Conservation (phyloP, 176 grass and related monocot species). For the Oryza meridionalis region DNA sequence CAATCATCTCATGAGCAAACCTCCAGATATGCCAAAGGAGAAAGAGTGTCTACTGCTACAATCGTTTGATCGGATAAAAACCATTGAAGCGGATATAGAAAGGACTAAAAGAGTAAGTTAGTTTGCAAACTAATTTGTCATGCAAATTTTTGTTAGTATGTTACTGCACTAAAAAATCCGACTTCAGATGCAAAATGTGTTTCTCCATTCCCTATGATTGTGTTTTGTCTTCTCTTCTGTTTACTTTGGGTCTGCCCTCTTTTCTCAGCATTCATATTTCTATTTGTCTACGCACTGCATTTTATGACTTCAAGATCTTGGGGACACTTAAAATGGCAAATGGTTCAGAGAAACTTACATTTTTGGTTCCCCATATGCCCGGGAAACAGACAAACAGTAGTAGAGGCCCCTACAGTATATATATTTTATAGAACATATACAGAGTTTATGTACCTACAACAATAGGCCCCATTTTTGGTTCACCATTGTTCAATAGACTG, state of each 20-base stretch:
- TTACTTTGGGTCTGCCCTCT: background rate
- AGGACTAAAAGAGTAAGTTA: conserved; percentile 56
- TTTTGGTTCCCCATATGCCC: background rate
- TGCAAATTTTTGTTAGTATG: conserved; percentile 7
- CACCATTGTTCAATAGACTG: background rate
- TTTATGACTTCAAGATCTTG: background rate
- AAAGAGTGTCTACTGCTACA: conserved; percentile 65
- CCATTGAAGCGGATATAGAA: conserved; percentile 67
- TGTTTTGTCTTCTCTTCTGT: background rate
- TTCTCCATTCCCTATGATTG: background rate
- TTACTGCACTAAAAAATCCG: background rate
- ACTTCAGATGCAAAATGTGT: background rate
- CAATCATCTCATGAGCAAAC: conserved; percentile 66
- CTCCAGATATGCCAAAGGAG: conserved; percentile 65
- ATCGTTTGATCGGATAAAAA: conserved; percentile 74
- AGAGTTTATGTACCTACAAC: too few relatives aligned
- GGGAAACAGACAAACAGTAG: too few relatives aligned
- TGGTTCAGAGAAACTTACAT: background rate
- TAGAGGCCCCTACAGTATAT: too few relatives aligned
- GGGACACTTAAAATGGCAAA: background rate
- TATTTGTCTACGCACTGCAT: background rate
- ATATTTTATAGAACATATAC: too few relatives aligned
- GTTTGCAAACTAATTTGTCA: background rate
- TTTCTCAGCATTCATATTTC: background rate
- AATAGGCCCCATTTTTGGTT: background rate